Evolutionary conservation across 2,329 filamentous ascomycete species (phyloP), one percentile per base, ranked within the genome.

Genomic region (Phyllosticta citrichinensis): DNA sequence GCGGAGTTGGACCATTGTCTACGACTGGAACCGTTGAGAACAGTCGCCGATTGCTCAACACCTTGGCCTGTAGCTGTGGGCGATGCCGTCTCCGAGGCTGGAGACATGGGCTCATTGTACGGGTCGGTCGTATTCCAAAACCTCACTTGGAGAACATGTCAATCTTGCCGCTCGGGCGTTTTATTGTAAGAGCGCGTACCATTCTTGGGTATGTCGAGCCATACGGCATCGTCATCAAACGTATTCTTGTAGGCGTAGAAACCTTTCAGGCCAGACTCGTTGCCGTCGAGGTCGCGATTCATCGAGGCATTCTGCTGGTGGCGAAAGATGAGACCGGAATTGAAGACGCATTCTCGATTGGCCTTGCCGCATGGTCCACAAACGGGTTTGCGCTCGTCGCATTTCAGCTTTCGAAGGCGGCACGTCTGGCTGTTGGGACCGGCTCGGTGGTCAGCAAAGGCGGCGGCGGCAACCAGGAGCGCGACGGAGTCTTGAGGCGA

Each of bases 271-370:
- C 75, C 77, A 40, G 76, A 78, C 52, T 77, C 75, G 24, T 71
- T 69, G 19, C 70, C 70, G 53, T 76, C 75, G 14, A 74, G 73
- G 47, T 70, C 68, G 56, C 80, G 79, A 62, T 86, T 87, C 83
- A 87, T 84, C 20, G 83, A 86, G 30, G 84, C 83, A 79, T 87
- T 87, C 72, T 87, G 84, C 68, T 87, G 84, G 70, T 87, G 85
- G 60, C 84, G 81, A 67, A 87, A 87, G 53, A 86, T 82, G 66
- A 87, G 80, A 57, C 83, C 83, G 64, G 83, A 82, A 67, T 81
- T 83, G 24, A 81, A 81, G 54, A 82, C 75, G 70, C 84, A 87
- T 71, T 83, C 79, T 66, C 84, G 77, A 55, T 78, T 80, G 5
- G 82, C 83, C 70, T 85, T 84, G 67, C 75, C 75, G 70, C 84